Evolutionary conservation across 352 stramenopile genomes (phyloP).

Genomic region (Pythium rhizo-oryzae): DNA sequence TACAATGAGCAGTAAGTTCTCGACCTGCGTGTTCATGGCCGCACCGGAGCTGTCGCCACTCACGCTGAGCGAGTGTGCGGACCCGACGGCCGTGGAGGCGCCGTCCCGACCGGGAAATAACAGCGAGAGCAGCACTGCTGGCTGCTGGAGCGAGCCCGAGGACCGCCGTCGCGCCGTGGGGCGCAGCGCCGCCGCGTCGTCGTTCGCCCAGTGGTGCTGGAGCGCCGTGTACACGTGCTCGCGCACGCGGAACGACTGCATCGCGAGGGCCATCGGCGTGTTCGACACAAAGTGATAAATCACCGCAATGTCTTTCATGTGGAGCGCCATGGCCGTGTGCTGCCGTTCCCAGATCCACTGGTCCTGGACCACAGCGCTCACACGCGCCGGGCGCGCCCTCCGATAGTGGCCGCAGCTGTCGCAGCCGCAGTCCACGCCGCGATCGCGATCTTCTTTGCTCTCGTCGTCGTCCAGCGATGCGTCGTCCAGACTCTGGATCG

Average conservation of each 20-base stretch:
- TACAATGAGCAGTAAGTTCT: constrained; percentile 38
- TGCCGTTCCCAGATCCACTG: constrained; percentile 26
- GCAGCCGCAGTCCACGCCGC: not conserved
- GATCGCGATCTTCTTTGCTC: not conserved
- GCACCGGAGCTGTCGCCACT: not conserved
- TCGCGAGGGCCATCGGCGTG: constrained; percentile 1
- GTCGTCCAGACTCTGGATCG: not conserved
- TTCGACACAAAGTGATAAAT: constrained; percentile 23
- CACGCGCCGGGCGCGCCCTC: not conserved
- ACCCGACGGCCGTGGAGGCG: not conserved
- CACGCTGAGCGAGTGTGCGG: not conserved
- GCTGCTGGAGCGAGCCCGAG: constrained; percentile 1
- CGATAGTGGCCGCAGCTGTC: constrained; percentile 16
- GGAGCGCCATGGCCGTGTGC: constrained; percentile 10
- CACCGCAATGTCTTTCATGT: constrained; percentile 23
- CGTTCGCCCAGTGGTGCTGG: constrained; percentile 10
- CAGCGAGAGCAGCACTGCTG: constrained; percentile 6
- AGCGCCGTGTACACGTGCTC: constrained; percentile 16
- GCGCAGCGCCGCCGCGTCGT: not conserved
- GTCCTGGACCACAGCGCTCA: not conserved
- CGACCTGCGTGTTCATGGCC: constrained; percentile 3
- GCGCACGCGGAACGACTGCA: constrained; percentile 23
- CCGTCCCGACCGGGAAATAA: constrained; percentile 9
- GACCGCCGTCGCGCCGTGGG: not conserved
- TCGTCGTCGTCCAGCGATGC: not conserved